Percentiles rank a stretch among this genome's conserved stretches.
Evolutionary conservation across 75 land plant species (phyloP).

Genomic region (Selaginella tamariscina): DNA sequence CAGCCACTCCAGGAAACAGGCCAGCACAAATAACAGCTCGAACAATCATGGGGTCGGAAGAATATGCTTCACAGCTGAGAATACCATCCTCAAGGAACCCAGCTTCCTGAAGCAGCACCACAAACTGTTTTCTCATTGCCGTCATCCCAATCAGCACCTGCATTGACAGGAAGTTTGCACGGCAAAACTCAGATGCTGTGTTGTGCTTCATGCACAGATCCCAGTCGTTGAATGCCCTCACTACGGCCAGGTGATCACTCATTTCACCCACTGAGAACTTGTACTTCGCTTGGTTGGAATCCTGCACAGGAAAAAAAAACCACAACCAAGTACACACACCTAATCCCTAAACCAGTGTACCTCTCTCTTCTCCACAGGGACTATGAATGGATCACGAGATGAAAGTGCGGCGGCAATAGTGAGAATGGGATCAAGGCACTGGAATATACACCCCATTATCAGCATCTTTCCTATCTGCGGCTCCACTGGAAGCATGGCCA

Average conservation of each 20-base stretch:
- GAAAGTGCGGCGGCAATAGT: conserved; percentile 76
- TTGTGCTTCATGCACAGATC: conserved; percentile 33
- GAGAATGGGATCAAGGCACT: conserved; percentile 70
- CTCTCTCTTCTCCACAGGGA: conserved; percentile 60
- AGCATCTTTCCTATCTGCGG: conserved; percentile 96
- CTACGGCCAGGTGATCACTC: background rate
- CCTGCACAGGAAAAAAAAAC: too few species aligned
- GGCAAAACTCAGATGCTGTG: conserved; percentile 70
- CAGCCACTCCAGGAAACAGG: conserved; percentile 86
- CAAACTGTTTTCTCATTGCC: conserved; percentile 78
- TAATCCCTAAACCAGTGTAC: background rate
- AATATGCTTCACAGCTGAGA: conserved; percentile 35
- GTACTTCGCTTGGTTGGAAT: background rate
- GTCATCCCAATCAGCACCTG: conserved; percentile 84
- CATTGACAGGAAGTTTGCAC: conserved; percentile 86
- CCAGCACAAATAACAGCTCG: conserved; percentile 93
- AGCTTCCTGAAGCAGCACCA: conserved; percentile 60
- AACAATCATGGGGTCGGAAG: conserved; percentile 57
- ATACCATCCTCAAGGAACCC: conserved; percentile 53
- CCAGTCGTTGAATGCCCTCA: background rate
- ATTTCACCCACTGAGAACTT: background rate
- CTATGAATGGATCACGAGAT: conserved; percentile 71
- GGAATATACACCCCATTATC: conserved; percentile 67
- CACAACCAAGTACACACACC: too few species aligned
- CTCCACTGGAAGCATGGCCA: conserved; percentile 79